These are phyloP conservation scores for Leccinum subrobustum DNA, from an alignment of 1,284 basidiomycete species.

Conservation along the genomic window DNA sequence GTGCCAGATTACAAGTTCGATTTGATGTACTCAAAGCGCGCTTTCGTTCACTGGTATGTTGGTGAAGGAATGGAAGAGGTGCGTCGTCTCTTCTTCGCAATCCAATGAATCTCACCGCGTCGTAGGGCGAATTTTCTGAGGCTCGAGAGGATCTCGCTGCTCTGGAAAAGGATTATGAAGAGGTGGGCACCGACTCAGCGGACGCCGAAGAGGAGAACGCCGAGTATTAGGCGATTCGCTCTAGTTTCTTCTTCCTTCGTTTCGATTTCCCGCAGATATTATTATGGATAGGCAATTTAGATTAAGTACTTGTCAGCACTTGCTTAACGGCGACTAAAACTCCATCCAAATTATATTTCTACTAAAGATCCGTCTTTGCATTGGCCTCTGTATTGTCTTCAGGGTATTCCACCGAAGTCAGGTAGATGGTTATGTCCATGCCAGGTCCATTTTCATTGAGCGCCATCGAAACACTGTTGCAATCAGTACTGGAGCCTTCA, in stretches of 20 bases:
- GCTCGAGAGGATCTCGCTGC: conserved; percentile 97
- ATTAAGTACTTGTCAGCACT: conserved; percentile 17
- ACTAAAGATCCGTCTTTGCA: background rate
- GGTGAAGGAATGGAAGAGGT: conserved; percentile 99
- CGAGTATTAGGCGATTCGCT: conserved; percentile 56
- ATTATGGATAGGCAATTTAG: conserved; percentile 9
- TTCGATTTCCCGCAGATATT: conserved; percentile 4
- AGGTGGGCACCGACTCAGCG: conserved; percentile 90
- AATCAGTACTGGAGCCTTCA: conserved; percentile 1
- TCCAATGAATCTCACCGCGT: conserved; percentile 2
- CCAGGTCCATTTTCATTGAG: conserved; percentile 9
- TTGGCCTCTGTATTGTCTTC: background rate
- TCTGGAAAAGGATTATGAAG: conserved; percentile 95
- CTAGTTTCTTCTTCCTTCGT: background rate
- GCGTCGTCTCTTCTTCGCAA: conserved; percentile 10
- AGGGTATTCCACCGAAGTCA: conserved; percentile 6
- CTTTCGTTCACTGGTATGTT: conserved; percentile 98
- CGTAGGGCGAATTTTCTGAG: conserved; percentile 91
- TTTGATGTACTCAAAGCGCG: conserved; percentile 94
- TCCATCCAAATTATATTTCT: conserved; percentile 7
- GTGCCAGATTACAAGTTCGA: conserved; percentile 94
- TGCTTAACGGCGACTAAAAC: background rate
- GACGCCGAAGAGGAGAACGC: conserved; percentile 75
- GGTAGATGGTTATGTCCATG: conserved; percentile 23
- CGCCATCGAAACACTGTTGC: conserved; percentile 27